Percentiles rank a stretch among this genome's conserved stretches.
Conservation (phyloP, 2,329 filamentous ascomycete genomes). For the Amauroascus verrucosus region DNA sequence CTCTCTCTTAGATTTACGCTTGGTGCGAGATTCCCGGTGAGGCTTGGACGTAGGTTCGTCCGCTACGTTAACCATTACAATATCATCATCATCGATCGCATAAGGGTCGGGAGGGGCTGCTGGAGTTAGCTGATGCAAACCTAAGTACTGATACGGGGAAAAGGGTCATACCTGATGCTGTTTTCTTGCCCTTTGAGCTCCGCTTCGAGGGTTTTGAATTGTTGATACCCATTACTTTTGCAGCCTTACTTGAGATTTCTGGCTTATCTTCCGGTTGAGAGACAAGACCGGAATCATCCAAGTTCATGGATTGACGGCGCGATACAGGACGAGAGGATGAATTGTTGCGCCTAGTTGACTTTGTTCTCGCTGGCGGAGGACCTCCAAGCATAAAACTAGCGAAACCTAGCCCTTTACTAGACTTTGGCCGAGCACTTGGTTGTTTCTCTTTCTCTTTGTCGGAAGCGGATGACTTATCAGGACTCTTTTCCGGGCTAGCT, state of each 20-base stretch:
- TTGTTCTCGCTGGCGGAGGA: conserved; percentile 49
- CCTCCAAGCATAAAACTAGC: conserved; percentile 56
- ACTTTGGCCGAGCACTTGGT: conserved; percentile 44
- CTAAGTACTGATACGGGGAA: not conserved
- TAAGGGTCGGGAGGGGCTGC: conserved; percentile 45
- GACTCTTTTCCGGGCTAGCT: conserved; percentile 45
- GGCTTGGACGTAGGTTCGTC: conserved; percentile 32
- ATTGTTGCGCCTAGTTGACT: conserved; percentile 55
- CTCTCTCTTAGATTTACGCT: conserved; percentile 30
- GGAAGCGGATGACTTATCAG: conserved; percentile 60
- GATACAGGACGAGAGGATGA: conserved; percentile 47
- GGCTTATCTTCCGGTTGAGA: conserved; percentile 60
- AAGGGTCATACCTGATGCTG: conserved; percentile 4
- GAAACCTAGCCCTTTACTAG: conserved; percentile 49
- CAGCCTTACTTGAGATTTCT: conserved; percentile 63
- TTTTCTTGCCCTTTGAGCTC: conserved; percentile 22
- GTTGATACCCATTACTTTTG: conserved; percentile 59
- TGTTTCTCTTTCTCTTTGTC: conserved; percentile 53
- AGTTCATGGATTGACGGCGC: conserved; percentile 58
- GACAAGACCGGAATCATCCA: conserved; percentile 49
- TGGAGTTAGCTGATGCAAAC: conserved; percentile 2
- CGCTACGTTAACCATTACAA: conserved; percentile 47
- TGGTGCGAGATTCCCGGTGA: conserved; percentile 25
- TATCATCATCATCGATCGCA: conserved; percentile 54
- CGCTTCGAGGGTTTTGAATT: conserved; percentile 39